Base-by-base conservation (phyloP, 2,329 filamentous ascomycete genomes). In the Fusarium temperatum region DNA sequence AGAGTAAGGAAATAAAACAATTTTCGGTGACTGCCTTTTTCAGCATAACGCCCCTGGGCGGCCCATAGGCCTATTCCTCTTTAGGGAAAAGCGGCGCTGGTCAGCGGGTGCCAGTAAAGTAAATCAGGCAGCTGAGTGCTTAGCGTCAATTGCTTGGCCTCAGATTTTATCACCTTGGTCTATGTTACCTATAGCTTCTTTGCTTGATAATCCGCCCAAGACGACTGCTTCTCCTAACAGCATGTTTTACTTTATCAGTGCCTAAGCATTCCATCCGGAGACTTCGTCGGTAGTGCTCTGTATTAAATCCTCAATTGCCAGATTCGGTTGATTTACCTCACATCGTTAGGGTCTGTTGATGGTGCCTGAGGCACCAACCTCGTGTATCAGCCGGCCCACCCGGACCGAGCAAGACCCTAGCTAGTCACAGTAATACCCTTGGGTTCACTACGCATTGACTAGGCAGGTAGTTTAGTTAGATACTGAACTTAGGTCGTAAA, bases 151-250 rank as follows among this genome's bases (percentile, higher is more conserved):
- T 24, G 24, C 24, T 24, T 24, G 24, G 24, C 24, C 24, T 24
- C 4, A 20, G 42, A 41, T 41, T 8, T 13, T 22, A 22, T 41
- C 6, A 9, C 13, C 39, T 45, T 18, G 24, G 8, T 2, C 11
- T 26, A n/a, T 24, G 8, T 12, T 26, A 45, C 17, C 6, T 45
- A 3, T 13, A 8, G 11, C 17, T 45, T 45, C 17, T 45, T 20
- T 5, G 2, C 11, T 5, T 26, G 7, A 2, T 2, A 8, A 20
- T 13, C 0, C 12, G 24, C 5, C 8, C 3, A 22, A 10, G 44
- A 28, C 5, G 4, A 14, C 13, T 5, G 3, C 13, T 4, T 22
- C 26, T 22, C 13, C 1, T 5, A 10, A 5, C 8, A 5, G 13
- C 18, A 22, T 22, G 8, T 8, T 11, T 8, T 18, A 8, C 0